Conservation (phyloP, 768 basidiomycete species). For the Phlebiopsis gigantea region DNA sequence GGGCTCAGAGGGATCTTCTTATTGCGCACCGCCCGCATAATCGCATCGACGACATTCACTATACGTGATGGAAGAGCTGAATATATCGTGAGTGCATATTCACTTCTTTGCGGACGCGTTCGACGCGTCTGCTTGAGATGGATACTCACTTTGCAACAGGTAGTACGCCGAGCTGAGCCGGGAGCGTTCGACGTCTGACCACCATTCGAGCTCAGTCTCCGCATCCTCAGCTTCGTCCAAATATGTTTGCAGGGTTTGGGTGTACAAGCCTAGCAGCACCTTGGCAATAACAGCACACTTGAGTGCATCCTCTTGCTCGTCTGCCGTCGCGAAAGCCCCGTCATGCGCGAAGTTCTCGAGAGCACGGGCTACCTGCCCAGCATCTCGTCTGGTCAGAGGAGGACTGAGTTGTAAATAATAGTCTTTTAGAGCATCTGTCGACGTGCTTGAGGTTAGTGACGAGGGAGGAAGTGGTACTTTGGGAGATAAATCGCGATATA, state of each 20-base stretch:
- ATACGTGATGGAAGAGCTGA: constrained; percentile 45
- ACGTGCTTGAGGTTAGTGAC: constrained; percentile 11
- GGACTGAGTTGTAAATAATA: constrained; percentile 35
- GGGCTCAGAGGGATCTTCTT: constrained; percentile 41
- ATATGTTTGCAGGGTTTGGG: constrained; percentile 57
- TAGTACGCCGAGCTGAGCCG: constrained; percentile 50
- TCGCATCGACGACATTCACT: constrained; percentile 28
- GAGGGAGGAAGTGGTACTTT: constrained; percentile 23
- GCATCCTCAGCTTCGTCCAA: constrained; percentile 61
- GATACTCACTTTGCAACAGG: constrained; percentile 72
- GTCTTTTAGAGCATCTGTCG: constrained; percentile 32
- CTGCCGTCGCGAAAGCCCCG: constrained; percentile 2
- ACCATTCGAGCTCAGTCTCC: constrained; percentile 82
- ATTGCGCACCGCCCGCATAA: constrained; percentile 38
- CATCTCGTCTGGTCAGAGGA: constrained; percentile 21
- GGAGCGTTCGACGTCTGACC: constrained; percentile 68
- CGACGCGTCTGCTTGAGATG: neutral
- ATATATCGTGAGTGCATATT: neutral
- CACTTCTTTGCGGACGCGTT: neutral
- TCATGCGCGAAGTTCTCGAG: constrained; percentile 22
- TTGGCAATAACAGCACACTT: constrained; percentile 41
- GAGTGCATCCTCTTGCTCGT: constrained; percentile 31
- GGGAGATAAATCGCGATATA: constrained; percentile 29
- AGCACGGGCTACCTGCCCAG: constrained; percentile 25
- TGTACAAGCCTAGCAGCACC: constrained; percentile 54